phyloP scores from a whole-genome alignment of 768 basidiomycete species.

The Tricholoma matsutake region DNA sequence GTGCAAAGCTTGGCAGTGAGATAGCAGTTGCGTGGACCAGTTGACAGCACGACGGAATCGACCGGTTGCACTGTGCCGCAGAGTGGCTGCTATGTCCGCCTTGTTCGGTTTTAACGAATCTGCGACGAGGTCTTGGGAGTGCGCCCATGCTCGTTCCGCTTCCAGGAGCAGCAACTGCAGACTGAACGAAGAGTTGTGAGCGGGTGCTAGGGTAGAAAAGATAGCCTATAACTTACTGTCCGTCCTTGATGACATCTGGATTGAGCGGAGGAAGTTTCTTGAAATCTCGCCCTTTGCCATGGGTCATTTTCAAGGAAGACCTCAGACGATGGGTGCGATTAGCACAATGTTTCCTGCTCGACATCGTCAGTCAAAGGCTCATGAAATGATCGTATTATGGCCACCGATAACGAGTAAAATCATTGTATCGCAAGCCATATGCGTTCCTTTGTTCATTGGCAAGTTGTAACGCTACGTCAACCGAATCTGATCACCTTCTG shows the following conservation, averaged over 20 bases:
- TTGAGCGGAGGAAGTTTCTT: conserved; percentile 73
- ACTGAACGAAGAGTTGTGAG: conserved; percentile 33
- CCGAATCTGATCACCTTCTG: conserved; percentile 3
- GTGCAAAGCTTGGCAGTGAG: conserved; percentile 67
- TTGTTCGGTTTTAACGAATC: conserved; percentile 51
- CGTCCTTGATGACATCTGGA: conserved; percentile 71
- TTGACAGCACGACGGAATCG: conserved; percentile 77
- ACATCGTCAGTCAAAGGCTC: background rate
- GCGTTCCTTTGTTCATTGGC: conserved; percentile 87
- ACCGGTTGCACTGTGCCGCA: conserved; percentile 73
- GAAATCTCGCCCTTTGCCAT: conserved; percentile 88
- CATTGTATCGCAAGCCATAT: conserved; percentile 89
- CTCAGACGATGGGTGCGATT: conserved; percentile 88
- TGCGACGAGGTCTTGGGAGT: conserved; percentile 74
- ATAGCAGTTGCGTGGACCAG: conserved; percentile 76
- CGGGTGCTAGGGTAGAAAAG: background rate
- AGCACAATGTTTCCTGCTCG: conserved; percentile 82
- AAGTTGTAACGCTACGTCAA: conserved; percentile 65
- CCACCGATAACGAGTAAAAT: conserved; percentile 82
- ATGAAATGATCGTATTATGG: conserved; percentile 10
- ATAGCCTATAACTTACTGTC: conserved; percentile 58
- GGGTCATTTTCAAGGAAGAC: conserved; percentile 78
- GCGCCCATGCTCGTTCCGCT: conserved; percentile 88
- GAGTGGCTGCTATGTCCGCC: conserved; percentile 47
- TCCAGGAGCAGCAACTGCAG: conserved; percentile 85